phyloP scores from a whole-genome alignment of 1,284 basidiomycete genomes.

The Nidula niveotomentosa region DNA sequence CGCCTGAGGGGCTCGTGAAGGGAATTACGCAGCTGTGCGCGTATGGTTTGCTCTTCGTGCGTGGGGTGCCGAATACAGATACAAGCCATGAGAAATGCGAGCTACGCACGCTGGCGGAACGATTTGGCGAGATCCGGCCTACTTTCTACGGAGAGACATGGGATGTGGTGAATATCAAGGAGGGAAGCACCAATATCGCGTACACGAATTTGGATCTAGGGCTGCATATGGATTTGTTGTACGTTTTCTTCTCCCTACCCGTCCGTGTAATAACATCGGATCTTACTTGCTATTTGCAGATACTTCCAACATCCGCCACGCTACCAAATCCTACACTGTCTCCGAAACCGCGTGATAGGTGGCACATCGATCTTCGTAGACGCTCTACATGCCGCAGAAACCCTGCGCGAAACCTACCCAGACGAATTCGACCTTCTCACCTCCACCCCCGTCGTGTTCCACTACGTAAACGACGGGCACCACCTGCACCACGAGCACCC shows the following conservation, averaged over 20 bases:
- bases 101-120: constrained; percentile 59
- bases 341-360: constrained; percentile 82
- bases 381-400: constrained; percentile 65
- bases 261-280: not conserved
- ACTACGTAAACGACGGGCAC: constrained; percentile 91
- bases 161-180: constrained; percentile 81
- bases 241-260: constrained; percentile 27
- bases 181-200: constrained; percentile 85
- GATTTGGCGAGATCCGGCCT: constrained; percentile 76
- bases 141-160: constrained; percentile 94
- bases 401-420: constrained; percentile 51
- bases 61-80: constrained; percentile 36
- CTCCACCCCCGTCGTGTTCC: constrained; percentile 74
- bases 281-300: constrained; percentile 33
- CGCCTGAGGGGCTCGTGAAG: constrained; percentile 40
- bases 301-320: constrained; percentile 90
- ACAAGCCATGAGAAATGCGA: constrained; percentile 61
- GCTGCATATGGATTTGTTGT: constrained; percentile 93
- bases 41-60: constrained; percentile 59
- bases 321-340: constrained; percentile 90
- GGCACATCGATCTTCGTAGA: constrained; percentile 92
- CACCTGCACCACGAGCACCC: constrained; percentile 82
- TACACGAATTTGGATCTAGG: constrained; percentile 92
- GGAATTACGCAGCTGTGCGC: constrained; percentile 56
- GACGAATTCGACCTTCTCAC: constrained; percentile 62